phyloP scores from a whole-genome alignment of 768 basidiomycete genomes.

The Tulasnella sp. region DNA sequence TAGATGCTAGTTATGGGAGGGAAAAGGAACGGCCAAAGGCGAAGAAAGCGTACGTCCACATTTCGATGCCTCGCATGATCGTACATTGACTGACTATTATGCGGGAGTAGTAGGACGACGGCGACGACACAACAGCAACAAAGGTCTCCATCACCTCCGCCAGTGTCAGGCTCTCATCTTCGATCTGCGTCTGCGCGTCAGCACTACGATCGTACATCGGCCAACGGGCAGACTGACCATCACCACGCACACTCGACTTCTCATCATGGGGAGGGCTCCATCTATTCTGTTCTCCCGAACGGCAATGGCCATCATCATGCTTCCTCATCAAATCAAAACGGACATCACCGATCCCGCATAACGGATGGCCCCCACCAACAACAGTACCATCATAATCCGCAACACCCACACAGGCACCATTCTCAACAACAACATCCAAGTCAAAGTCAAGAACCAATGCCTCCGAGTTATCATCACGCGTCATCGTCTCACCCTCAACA shows the following conservation, averaged over 20 bases:
- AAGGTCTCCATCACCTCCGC: slow-evolving; percentile 1
- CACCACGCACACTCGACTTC: not conserved
- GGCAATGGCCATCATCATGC: not conserved
- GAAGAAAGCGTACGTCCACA: slow-evolving; percentile 7
- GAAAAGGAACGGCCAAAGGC: not conserved
- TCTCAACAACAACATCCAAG: not conserved
- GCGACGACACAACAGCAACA: not conserved
- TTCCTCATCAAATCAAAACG: not conserved
- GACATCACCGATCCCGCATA: not conserved
- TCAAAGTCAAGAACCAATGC: not conserved
- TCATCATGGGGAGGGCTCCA: not conserved
- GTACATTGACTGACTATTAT: too few relatives aligned
- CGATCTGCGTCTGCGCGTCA: too few relatives aligned
- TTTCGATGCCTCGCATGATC: not conserved
- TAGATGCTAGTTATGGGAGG: not conserved
- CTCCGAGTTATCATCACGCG: not conserved
- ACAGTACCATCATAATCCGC: not conserved
- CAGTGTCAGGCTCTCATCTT: too few relatives aligned
- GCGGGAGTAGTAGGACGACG: slow-evolving; percentile 1
- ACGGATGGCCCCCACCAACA: not conserved
- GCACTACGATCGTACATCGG: too few relatives aligned
- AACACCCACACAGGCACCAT: not conserved
- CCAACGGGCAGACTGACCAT: too few relatives aligned
- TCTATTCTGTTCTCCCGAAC: too few relatives aligned
- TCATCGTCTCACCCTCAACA: not conserved